Conservation (phyloP, 805 yeast genomes). For the Wickerhamiella australiensis region DNA sequence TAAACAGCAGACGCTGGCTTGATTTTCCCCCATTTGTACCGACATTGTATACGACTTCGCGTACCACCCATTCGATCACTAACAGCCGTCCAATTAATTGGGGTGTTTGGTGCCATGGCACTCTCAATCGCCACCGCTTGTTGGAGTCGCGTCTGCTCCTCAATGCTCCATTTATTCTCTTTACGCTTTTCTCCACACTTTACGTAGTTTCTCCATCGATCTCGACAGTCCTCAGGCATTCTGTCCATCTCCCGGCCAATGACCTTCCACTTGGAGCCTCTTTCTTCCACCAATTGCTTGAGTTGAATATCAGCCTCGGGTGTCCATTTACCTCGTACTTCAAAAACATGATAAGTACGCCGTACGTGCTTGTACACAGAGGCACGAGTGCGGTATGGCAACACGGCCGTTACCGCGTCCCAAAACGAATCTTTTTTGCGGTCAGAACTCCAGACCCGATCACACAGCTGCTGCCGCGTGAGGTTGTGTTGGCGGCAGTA, state of each 20-base stretch:
- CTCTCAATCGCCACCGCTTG: constrained; percentile 41
- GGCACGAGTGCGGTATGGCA: constrained; percentile 79
- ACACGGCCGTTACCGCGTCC: constrained; percentile 66
- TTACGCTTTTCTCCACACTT: constrained; percentile 76
- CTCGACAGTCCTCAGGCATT: constrained; percentile 97
- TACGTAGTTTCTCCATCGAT: constrained; percentile 89
- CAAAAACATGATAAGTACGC: constrained; percentile 76
- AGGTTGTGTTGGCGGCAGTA: constrained; percentile 54
- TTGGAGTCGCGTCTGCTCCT: constrained; percentile 55
- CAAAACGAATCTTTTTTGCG: constrained; percentile 81
- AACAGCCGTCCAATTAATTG: constrained; percentile 83
- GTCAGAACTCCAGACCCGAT: constrained; percentile 76
- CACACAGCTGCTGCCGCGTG: constrained; percentile 58
- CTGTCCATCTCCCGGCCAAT: constrained; percentile 72
- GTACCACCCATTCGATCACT: constrained; percentile 82
- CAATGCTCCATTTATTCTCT: constrained; percentile 64
- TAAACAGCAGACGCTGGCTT: no score
- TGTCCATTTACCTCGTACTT: constrained; percentile 84
- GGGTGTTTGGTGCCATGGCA: constrained; percentile 21
- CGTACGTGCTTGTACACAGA: constrained; percentile 88
- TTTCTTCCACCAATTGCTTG: constrained; percentile 47
- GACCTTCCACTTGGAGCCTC: constrained; percentile 77
- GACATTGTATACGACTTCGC: constrained; percentile 83
- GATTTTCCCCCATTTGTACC: constrained; percentile 89
- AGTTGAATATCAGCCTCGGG: constrained; percentile 63